Evolutionary conservation across 2,329 filamentous ascomycete genomes (phyloP), one percentile per base, ranked within the genome.

Genomic region (Catunica adiposa): DNA sequence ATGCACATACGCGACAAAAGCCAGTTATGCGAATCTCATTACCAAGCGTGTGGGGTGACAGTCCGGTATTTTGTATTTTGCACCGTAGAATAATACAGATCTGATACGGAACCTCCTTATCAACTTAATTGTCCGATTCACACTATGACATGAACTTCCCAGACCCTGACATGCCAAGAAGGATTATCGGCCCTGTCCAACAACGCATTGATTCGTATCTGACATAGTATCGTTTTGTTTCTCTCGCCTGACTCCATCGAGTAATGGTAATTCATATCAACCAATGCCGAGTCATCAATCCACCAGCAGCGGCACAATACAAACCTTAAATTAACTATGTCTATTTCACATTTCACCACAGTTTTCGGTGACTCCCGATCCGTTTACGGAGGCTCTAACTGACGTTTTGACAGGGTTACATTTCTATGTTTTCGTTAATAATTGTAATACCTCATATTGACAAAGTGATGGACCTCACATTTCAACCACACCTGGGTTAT

Each of bases 371-470:
- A 8, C 2, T 26, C 3, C 44, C 44, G 44, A 48, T 48, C 44
- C 44, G 22, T 48, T 22, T 48, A 48, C 44, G 22, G 44, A 48
- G 22, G 44, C 44, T 48, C 44, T 48, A 11, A 22, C 15, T 2
- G 17, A 25, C 22, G 44, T 48, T 48, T 8, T 11, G 7, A 25
- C 20, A 48, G 22, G 44, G 44, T 48, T 48, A 26, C 44, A 48
- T 48, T 48, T 3, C 8, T 25, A 22, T 2, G 23, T 48, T 48
- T 26, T 48, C 26, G 20, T 48, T 8, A 48, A 20, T 48, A 48
- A 48, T 48, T 48, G 44, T 48, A 48, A 48, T 25, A 48, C 44
- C 44, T 48, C 22, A 48, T 48, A 48, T 15, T 25, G 20, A 48
- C 5, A 15, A 20, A 4, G 17, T 6, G 5, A 42, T 7, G 38